These are phyloP conservation scores for Inga leiocalycina DNA, from an alignment of 306 rosid genomes.

Conservation along the genomic window DNA sequence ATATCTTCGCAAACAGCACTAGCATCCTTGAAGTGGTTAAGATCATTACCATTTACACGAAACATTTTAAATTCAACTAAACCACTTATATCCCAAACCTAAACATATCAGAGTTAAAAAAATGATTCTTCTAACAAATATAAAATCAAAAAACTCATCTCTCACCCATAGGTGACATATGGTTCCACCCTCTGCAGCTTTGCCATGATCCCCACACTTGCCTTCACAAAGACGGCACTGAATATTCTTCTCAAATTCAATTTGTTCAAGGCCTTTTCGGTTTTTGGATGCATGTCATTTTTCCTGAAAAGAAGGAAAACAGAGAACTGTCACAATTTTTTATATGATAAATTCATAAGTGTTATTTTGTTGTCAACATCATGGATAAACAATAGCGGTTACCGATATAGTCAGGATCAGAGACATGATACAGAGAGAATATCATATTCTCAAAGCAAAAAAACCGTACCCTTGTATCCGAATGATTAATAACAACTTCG, in stretches of 20 bases:
- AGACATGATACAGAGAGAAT: background rate
- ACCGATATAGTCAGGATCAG: background rate
- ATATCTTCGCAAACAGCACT: background rate
- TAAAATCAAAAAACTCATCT: background rate
- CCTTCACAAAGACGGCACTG: conserved; percentile 71
- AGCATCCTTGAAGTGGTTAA: background rate
- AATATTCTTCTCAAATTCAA: conserved; percentile 65
- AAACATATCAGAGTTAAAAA: background rate
- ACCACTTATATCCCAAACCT: background rate
- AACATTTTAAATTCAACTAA: background rate
- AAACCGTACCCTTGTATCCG: conserved; percentile 74
- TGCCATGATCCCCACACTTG: conserved; percentile 55
- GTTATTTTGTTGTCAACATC: background rate
- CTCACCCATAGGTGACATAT: conserved; percentile 88
- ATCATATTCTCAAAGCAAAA: background rate
- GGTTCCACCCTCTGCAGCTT: conserved; percentile 84
- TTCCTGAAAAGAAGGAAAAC: conserved; percentile 43
- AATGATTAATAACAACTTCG: conserved; percentile 60
- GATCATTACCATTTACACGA: background rate
- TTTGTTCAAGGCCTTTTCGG: conserved; percentile 60
- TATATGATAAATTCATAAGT: background rate
- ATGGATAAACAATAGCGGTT: background rate
- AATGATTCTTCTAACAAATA: background rate
- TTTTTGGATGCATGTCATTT: conserved; percentile 83
- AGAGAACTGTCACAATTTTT: background rate